Evolutionary conservation across 305 asterid genomes (phyloP).

Genomic region (Fraxinus nigra): DNA sequence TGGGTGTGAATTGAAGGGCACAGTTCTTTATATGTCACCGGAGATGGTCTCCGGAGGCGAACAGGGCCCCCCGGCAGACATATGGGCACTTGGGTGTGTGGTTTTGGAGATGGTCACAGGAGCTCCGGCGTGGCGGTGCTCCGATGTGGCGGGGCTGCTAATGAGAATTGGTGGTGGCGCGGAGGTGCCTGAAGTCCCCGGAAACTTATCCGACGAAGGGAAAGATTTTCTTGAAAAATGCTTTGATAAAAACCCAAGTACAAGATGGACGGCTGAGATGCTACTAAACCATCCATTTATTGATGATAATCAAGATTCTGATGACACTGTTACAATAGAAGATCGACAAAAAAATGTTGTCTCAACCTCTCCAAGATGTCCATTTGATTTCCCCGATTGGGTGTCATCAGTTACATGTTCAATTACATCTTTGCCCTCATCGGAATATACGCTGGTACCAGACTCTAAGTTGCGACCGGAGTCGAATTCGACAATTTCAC

Average conservation of each 20-base stretch:
- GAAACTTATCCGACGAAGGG: conserved; percentile 9
- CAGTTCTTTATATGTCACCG: conserved; percentile 40
- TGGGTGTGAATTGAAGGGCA: conserved; percentile 37
- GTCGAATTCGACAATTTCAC: not conserved
- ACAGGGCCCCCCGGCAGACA: conserved; percentile 35
- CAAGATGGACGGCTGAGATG: conserved; percentile 36
- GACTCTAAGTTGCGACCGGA: not conserved
- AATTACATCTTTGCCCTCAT: conserved; percentile 25
- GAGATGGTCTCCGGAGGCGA: conserved; percentile 32
- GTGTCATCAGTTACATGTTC: conserved; percentile 22
- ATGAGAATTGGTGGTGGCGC: conserved; percentile 21
- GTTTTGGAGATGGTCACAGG: conserved; percentile 36
- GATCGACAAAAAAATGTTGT: not conserved
- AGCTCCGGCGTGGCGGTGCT: conserved; percentile 27
- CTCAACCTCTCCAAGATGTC: conserved; percentile 35
- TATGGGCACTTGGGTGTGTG: conserved; percentile 46
- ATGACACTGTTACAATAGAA: conserved; percentile 19
- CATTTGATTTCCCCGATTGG: conserved; percentile 42
- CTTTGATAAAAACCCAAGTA: conserved; percentile 23
- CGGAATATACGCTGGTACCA: conserved; percentile 3
- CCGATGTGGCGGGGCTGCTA: not conserved
- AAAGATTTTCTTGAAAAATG: conserved; percentile 26
- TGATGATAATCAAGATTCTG: not conserved
- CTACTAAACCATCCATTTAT: conserved; percentile 28
- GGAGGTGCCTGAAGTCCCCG: conserved; percentile 19